phyloP scores from a whole-genome alignment of 768 basidiomycete species.

The Podaxis rugospora region DNA sequence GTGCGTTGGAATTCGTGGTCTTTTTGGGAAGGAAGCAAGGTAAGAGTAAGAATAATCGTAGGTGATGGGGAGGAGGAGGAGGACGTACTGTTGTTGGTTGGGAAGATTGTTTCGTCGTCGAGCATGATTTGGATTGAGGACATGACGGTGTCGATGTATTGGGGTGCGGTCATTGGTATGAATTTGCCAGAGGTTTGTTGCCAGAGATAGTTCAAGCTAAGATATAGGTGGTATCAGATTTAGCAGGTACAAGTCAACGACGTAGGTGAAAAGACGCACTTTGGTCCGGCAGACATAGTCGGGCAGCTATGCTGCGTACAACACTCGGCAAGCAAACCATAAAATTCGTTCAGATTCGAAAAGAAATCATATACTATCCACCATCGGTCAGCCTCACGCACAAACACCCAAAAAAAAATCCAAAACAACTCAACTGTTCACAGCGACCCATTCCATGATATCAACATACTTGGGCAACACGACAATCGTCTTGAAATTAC shows the following conservation, averaged over 20 bases:
- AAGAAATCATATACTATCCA: slow-evolving; percentile 91
- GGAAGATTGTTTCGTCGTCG: slow-evolving; percentile 90
- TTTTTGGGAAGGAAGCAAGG: slow-evolving; percentile 20
- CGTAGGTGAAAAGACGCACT: slow-evolving; percentile 43
- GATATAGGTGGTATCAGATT: slow-evolving; percentile 4
- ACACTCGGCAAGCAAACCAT: slow-evolving; percentile 88
- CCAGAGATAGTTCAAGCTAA: slow-evolving; percentile 96
- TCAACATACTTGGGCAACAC: slow-evolving; percentile 94
- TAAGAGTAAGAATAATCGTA: slow-evolving; percentile 33
- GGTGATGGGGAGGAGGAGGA: slow-evolving; percentile 45
- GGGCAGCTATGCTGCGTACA: slow-evolving; percentile 90
- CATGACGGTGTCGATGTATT: slow-evolving; percentile 99
- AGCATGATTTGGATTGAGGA: slow-evolving; percentile 96
- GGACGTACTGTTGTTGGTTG: slow-evolving; percentile 86
- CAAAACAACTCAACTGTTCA: slow-evolving; percentile 56
- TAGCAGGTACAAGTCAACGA: not conserved
- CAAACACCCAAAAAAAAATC: not conserved
- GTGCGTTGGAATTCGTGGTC: slow-evolving; percentile 83
- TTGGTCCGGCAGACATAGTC: slow-evolving; percentile 84
- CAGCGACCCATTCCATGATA: slow-evolving; percentile 96
- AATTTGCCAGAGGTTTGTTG: slow-evolving; percentile 86
- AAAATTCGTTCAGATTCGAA: slow-evolving; percentile 95
- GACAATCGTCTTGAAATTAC: slow-evolving; percentile 98
- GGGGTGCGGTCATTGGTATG: slow-evolving; percentile 89
- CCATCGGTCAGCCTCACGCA: not conserved